A percentile compares a stretch with the other conserved stretches of the same genome.
Conservation (phyloP, 345 rosid genomes). For the Microthlaspi erraticum region DNA sequence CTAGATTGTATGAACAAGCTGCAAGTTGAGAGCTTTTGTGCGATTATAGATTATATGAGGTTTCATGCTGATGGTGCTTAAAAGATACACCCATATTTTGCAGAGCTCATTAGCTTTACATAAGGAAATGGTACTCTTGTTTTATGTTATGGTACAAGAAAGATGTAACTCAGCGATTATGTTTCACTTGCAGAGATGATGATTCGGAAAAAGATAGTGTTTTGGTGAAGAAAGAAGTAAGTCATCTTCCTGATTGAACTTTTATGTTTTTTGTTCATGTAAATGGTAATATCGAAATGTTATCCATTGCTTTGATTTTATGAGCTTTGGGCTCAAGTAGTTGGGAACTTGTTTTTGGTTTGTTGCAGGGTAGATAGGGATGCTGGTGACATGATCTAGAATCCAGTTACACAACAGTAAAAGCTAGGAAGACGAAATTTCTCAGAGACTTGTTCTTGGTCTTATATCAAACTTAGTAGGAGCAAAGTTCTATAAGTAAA, state of each 20-base stretch:
- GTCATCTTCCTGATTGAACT: constrained; percentile 2
- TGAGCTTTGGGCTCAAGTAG: constrained; percentile 7
- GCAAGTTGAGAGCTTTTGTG: not conserved
- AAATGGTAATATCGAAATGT: not conserved
- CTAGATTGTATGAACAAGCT: not conserved
- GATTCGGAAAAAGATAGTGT: not conserved
- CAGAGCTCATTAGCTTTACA: not conserved
- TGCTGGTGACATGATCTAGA: constrained; percentile 31
- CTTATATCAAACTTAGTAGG: constrained; percentile 43
- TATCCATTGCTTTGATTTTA: not conserved
- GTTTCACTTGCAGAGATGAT: constrained; percentile 14
- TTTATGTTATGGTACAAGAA: not conserved
- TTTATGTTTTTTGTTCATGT: constrained; percentile 19
- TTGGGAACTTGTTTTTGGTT: constrained; percentile 41
- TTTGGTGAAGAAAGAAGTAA: constrained; percentile 30
- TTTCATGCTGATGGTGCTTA: not conserved
- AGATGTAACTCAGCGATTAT: not conserved
- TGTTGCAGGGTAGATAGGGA: constrained; percentile 52
- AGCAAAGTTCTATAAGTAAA: constrained; percentile 32
- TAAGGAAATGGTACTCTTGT: not conserved
- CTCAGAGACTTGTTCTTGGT: constrained; percentile 35
- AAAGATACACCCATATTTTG: not conserved
- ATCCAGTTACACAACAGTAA: constrained; percentile 23
- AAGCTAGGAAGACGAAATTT: constrained; percentile 36
- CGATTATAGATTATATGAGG: not conserved